These are phyloP conservation scores for Neonectria hederae DNA, from an alignment of 2,329 filamentous ascomycete species.

Conservation along the genomic window DNA sequence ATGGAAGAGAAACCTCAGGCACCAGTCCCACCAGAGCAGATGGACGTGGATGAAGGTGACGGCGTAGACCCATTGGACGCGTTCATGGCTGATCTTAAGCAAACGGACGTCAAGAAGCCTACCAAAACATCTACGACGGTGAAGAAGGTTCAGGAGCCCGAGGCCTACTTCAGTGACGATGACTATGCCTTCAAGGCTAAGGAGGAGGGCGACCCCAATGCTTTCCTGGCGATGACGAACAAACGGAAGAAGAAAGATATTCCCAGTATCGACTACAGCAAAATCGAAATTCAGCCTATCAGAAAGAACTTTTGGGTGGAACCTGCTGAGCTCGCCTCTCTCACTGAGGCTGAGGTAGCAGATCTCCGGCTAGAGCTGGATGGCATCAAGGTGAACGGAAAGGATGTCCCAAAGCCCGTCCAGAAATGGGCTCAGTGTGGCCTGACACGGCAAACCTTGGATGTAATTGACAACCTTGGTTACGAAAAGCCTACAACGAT, in stretches of 20 bases:
- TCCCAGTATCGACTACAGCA: slow-evolving; percentile 85
- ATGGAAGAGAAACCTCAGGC: slow-evolving; percentile 20
- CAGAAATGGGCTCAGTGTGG: slow-evolving; percentile 98
- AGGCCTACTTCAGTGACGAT: slow-evolving; percentile 90
- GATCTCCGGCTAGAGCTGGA: slow-evolving; percentile 88
- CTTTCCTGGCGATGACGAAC: slow-evolving; percentile 63
- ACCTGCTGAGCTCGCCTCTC: slow-evolving; percentile 80
- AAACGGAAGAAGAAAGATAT: slow-evolving; percentile 95
- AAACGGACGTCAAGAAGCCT: slow-evolving; percentile 61
- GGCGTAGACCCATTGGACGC: slow-evolving; percentile 92
- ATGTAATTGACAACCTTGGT: slow-evolving; percentile 82
- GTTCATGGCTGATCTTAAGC: slow-evolving; percentile 83
- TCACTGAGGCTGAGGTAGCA: slow-evolving; percentile 85
- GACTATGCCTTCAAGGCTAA: slow-evolving; percentile 69
- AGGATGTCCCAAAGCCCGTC: slow-evolving; percentile 90
- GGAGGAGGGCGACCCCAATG: slow-evolving; percentile 57
- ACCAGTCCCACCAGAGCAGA: slow-evolving; percentile 51
- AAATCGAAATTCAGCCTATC: slow-evolving; percentile 85
- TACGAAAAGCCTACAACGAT: slow-evolving; percentile 93
- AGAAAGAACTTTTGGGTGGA: slow-evolving; percentile 96
- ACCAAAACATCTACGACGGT: slow-evolving; percentile 47
- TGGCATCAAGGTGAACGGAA: slow-evolving; percentile 91
- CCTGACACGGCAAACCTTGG: slow-evolving; percentile 84
- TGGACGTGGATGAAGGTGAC: slow-evolving; percentile 69
- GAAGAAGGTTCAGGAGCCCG: slow-evolving; percentile 72